Evolutionary conservation across 1,139 yeast species (phyloP), one percentile per base, ranked within the genome.

Genomic region (Geotrichum citri-aurantii): DNA sequence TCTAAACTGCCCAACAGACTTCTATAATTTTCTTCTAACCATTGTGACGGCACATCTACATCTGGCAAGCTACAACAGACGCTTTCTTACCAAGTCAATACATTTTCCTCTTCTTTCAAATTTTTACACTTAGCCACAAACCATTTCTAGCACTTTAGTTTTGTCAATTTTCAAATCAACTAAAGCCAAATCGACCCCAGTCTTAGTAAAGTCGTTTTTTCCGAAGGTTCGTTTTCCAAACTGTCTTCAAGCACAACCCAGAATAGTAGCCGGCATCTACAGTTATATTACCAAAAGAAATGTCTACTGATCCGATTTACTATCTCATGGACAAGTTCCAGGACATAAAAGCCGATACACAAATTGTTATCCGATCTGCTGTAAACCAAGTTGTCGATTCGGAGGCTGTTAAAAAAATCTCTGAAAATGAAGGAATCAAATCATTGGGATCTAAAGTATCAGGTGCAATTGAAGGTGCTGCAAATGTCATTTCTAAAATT

Each of bases 341-440:
- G 50, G 62, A 59, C 19, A 52, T 63, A 48, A 68, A 67, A 56
- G 58, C 61, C 48, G 67, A 66, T 31, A 64, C 69, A 2, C 54
- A 62, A 17, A 63, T 64, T 27, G 63, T 61, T 21, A 61, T 69
- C 31, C 52, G 60, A 44, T 61, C 65, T 54, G 62, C 71, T 11
- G 58, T 64, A n/a, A 57, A 62, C 21, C 60, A 63, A 12, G 59
- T 70, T 11, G 54, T 66, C 21, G 66, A 65, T 48, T 60, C 65
- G 40, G 59, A 60, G 21, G 60, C 65, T 14, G 61, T 63, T 47
- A 61, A 60, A 48, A 59, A 54, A 12, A 50, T 55, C 17, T 44
- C 55, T 3, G 61, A 59, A 23, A 60, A 58, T 40, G 61, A 59
- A 24, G 27, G 56, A 8, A 40, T 55, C 17, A 50, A 51, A 7